Evolutionary conservation across 495 filamentous ascomycete genomes (phyloP).

Genomic region (Neurospora discreta): DNA sequence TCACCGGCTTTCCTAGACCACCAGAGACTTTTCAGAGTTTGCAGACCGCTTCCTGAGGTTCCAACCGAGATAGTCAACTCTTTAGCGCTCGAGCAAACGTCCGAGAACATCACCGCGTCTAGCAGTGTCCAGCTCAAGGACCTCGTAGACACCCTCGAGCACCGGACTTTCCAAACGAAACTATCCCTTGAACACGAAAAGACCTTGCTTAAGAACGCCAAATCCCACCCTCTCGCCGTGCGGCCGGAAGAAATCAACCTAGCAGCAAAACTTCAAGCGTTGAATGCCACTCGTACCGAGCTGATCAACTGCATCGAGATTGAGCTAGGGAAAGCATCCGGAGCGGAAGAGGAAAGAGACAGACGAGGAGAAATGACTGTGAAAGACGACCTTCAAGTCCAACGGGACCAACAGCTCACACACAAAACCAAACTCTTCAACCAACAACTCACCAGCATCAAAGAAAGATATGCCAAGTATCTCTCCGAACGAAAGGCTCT

Average conservation of each 20-base stretch:
- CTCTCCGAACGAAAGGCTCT: conserved; percentile 33
- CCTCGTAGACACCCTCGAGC: conserved; percentile 51
- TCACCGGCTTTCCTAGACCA: conserved; percentile 36
- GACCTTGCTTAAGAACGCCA: conserved; percentile 46
- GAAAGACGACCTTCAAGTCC: conserved; percentile 28
- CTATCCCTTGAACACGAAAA: conserved; percentile 51
- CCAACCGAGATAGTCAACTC: conserved; percentile 36
- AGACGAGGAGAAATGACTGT: conserved; percentile 25
- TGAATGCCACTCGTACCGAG: conserved; percentile 46
- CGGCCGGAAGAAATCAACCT: conserved; percentile 19
- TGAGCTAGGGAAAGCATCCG: conserved; percentile 44
- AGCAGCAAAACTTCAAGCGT: conserved; percentile 35
- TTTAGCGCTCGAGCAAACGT: conserved; percentile 22
- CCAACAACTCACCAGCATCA: conserved; percentile 38
- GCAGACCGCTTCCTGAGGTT: conserved; percentile 34
- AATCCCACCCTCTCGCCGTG: conserved; percentile 22
- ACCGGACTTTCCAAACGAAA: conserved; percentile 52
- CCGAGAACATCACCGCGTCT: background rate
- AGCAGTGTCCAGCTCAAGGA: conserved; percentile 30
- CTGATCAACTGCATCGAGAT: conserved; percentile 64
- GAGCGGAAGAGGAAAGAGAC: conserved; percentile 21
- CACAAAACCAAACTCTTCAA: conserved; percentile 28
- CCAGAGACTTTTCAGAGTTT: conserved; percentile 30
- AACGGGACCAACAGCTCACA: background rate
- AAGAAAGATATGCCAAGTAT: conserved; percentile 37